Conservation (phyloP, 1,284 basidiomycete genomes). For the Moesziomyces aphidis region DNA sequence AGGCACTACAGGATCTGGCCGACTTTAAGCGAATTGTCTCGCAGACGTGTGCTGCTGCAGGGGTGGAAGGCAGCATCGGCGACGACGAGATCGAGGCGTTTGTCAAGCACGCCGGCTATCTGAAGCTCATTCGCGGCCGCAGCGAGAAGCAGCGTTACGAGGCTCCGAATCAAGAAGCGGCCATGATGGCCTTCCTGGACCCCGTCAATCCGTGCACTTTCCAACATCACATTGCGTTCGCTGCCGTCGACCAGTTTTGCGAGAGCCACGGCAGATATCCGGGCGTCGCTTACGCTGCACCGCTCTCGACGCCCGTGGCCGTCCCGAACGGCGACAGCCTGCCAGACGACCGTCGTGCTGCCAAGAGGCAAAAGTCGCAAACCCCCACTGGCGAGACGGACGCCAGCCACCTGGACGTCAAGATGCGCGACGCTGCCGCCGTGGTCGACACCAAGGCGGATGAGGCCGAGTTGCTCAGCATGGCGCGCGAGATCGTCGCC, state of each 20-base stretch:
- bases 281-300: conserved; percentile 51
- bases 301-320: conserved; percentile 7
- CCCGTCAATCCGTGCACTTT: conserved; percentile 61
- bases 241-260: conserved; percentile 70
- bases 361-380: conserved; percentile 46
- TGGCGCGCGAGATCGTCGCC: conserved; percentile 27
- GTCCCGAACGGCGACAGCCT: conserved; percentile 1
- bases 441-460: conserved; percentile 54
- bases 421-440: conserved; percentile 67
- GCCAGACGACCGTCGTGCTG: conserved; percentile 15
- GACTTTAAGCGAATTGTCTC: conserved; percentile 68
- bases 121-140: conserved; percentile 81
- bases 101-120: conserved; percentile 87
- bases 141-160: conserved; percentile 68
- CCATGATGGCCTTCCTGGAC: conserved; percentile 55
- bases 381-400: conserved; percentile 46
- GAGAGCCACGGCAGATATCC: conserved; percentile 69
- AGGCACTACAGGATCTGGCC: conserved; percentile 78
- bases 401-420: conserved; percentile 24
- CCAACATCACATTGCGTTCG: conserved; percentile 68
- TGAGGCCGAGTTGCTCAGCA: conserved; percentile 49
- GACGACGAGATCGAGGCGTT: conserved; percentile 78
- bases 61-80: conserved; percentile 66
- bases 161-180: conserved; percentile 65
- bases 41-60: conserved; percentile 60